phyloP scores from a whole-genome alignment of 192 early-diverging fungal species.

The Entomortierella lignicola region DNA sequence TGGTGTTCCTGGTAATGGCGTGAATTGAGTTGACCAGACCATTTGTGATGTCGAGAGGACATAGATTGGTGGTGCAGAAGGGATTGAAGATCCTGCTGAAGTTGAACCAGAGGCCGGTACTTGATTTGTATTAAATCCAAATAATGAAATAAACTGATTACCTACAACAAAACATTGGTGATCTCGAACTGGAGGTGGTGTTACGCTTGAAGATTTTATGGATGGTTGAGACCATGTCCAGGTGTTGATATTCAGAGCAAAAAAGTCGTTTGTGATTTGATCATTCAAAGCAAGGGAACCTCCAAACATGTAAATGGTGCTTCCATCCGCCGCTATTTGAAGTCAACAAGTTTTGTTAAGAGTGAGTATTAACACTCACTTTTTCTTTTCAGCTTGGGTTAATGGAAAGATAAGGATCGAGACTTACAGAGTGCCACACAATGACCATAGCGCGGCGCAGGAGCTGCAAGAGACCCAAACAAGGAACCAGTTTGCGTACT shows the following conservation, averaged over 20 bases:
- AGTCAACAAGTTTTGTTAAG: not conserved
- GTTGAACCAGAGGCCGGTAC: constrained; percentile 18
- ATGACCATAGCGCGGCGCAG: constrained; percentile 36
- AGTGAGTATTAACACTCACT: not conserved
- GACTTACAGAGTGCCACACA: constrained; percentile 41
- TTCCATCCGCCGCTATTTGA: constrained; percentile 34
- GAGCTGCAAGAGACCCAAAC: too few species aligned
- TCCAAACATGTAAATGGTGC: constrained; percentile 42
- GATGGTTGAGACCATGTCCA: constrained; percentile 32
- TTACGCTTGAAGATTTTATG: not conserved
- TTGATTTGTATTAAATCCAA: constrained; percentile 42
- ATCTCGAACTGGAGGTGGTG: constrained; percentile 31
- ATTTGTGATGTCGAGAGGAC: constrained; percentile 23
- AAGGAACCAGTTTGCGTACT: constrained; percentile 10
- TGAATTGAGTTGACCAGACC: constrained; percentile 28
- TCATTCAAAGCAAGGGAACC: constrained; percentile 19
- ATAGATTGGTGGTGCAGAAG: constrained; percentile 26
- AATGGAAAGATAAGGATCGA: not conserved
- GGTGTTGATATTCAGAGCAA: constrained; percentile 16
- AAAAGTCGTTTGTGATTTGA: constrained; percentile 28
- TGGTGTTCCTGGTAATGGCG: constrained; percentile 19
- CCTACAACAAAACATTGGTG: constrained; percentile 44
- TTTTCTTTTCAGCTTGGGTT: not conserved
- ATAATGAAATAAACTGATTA: constrained; percentile 32
- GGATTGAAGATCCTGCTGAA: not conserved